phyloP scores from a whole-genome alignment of 495 filamentous ascomycete genomes.

The Schizothecium vesticola region DNA sequence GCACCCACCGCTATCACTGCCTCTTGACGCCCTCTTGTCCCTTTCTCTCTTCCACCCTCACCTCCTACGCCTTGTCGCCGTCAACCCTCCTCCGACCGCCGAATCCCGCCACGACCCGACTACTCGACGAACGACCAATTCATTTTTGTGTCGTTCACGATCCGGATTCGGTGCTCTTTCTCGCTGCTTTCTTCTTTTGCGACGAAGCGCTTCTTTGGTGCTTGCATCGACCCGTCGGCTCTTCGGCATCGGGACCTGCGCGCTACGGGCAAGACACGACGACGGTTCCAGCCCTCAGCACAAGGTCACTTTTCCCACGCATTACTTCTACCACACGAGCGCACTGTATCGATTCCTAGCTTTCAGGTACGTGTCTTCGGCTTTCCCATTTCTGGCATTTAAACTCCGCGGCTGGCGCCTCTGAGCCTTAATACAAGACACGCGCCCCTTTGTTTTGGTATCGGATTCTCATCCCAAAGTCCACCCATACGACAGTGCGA shows the following conservation, averaged over 20 bases:
- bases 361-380: slow-evolving; percentile 23
- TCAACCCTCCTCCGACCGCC: slow-evolving; percentile 19
- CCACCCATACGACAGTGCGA: neutral
- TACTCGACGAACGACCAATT: slow-evolving; percentile 37
- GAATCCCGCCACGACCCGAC: slow-evolving; percentile 25
- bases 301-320: neutral
- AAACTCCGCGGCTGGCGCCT: neutral
- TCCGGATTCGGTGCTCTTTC: slow-evolving; percentile 26
- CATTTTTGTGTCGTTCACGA: slow-evolving; percentile 36
- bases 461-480: neutral
- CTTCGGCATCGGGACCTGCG: slow-evolving; percentile 16
- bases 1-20: slow-evolving; percentile 8
- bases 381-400: neutral
- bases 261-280: slow-evolving; percentile 10
- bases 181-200: slow-evolving; percentile 7
- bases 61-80: slow-evolving; percentile 18
- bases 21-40: slow-evolving; percentile 17
- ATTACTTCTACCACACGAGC: slow-evolving; percentile 11
- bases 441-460: slow-evolving; percentile 1
- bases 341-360: slow-evolving; percentile 14
- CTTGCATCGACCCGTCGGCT: slow-evolving; percentile 21
- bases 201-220: slow-evolving; percentile 1
- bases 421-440: neutral
- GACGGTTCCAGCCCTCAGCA: slow-evolving; percentile 14
- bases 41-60: slow-evolving; percentile 19